Base-by-base conservation (phyloP, 2,329 filamentous ascomycete species). In the Geoglossum cookeanum region DNA sequence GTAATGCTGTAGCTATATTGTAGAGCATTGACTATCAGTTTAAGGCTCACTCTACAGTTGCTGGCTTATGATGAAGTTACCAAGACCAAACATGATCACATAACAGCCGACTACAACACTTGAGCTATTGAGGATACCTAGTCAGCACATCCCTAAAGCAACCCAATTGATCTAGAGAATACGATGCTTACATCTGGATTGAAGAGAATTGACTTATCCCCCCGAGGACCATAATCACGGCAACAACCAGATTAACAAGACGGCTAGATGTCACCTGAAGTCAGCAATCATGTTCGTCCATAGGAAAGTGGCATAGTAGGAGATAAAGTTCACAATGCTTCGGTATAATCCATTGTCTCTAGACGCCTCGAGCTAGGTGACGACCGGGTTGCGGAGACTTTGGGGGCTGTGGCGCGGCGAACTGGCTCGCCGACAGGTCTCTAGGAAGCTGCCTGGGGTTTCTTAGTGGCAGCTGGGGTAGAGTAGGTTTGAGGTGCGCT, bases 221-320 rank as follows among this genome's bases (percentile, higher is more conserved):
- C 62, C 90, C 91, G 53, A 95, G 76, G 53, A 94, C 75, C 81
- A 95, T 94, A 63, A 95, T 78, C 63, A 84, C 84, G 65, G 84
- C 92, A 62, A 94, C 83, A 65, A 76, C 87, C 71, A 98, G 77
- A 78, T 98, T 98, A 70, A 94, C 87, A 68, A 97, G 81, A 68
- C 92, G 92, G 75, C 92, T 97, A 69, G 59, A 64, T 59, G 60
- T 64, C 57, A 62, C 35, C 39, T 60, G 54, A 33, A 11, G 61
- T 70, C 65, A 66, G 66, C 62, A 62, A 61, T 60, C 56, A 45
- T 55, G 49, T 53, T 15, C n/a, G 33, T 45, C 22, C 11, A 61
- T 57, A 63, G 61, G 54, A 55, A 55, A 35, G 27, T 49, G 22
- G 58, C 44, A 57, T 32, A 59, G 58, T 56, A 61, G 58, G 57